Evolutionary conservation across 2,329 filamentous ascomycete species (phyloP), one percentile per base, ranked within the genome.

Genomic region (Aspergillus eucalypticola): DNA sequence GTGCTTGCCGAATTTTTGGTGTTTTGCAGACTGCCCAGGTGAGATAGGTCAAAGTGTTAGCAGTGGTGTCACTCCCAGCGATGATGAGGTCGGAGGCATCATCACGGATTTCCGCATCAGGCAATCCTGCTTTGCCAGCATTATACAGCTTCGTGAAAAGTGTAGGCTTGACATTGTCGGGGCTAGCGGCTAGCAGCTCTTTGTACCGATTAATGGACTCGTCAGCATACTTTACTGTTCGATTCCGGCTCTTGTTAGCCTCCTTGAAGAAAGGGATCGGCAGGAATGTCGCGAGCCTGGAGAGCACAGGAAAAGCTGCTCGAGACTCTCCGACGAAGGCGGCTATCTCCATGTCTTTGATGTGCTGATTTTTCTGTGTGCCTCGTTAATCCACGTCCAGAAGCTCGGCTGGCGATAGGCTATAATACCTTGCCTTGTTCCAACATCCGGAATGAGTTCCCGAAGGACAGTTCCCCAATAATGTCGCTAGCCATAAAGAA

Each of bases 401-500:
- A 5, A 8, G 10, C 5, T 21, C 8, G 8, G 11, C 17, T 21
- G 5, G 32, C 5, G 5, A n/a, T 21, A 15, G 13, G 4, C 46
- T 35, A 19, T 25, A 56, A 71, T 66, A 84, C 82, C 71, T 81
- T 69, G 15, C 82, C 82, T 3, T 69, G 67, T 57, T 86, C 82
- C 3, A 87, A 68, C 73, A 82, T 81, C 0, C 72, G 69, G 59
- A 86, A 86, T 0, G 82, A 82, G n/a, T 85, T 78, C 0, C 84
- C 84, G 67, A 87, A 86, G 1, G 74, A 79, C 5, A 87, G 68
- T 54, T 85, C 77, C 0, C 79, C 82, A 53, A 86, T 83, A 0
- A 84, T 71, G 65, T 87, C 84, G 0, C 83, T 84, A 0, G 83
- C 71, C 76, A 85, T 79, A 55, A 83, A 84, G 5, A 79, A 68